Percentiles rank a stretch among this genome's conserved stretches.
Conservation (phyloP, 2,329 filamentous ascomycete genomes). For the Talaromyces albobiverticillius region DNA sequence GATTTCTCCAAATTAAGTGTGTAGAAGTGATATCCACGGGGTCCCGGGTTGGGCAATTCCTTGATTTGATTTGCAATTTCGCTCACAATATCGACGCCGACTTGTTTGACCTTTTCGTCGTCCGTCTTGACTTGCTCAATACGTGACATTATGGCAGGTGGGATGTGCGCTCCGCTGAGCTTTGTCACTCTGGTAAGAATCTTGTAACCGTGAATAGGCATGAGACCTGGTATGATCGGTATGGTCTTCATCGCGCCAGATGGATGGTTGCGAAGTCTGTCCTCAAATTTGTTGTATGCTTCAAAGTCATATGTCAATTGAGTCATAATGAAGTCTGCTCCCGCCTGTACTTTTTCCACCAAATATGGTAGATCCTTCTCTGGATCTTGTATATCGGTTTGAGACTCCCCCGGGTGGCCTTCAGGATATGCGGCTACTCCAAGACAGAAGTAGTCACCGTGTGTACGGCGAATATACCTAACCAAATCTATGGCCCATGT, state of each 20-base stretch:
- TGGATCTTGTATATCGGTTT: conserved; percentile 72
- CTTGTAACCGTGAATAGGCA: conserved; percentile 97
- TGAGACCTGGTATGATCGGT: conserved; percentile 88
- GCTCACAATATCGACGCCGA: conserved; percentile 63
- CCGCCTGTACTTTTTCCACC: conserved; percentile 84
- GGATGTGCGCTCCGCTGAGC: conserved; percentile 83
- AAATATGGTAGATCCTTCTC: conserved; percentile 75
- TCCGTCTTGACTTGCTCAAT: conserved; percentile 48
- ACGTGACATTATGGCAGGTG: conserved; percentile 65
- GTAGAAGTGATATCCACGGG: conserved; percentile 92
- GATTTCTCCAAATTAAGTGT: conserved; percentile 95
- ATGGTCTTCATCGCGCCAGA: conserved; percentile 83
- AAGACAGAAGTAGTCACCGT: conserved; percentile 94
- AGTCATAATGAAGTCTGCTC: conserved; percentile 97
- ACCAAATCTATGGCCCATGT: conserved; percentile 87
- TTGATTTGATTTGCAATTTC: conserved; percentile 81
- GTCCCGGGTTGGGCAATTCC: conserved; percentile 57
- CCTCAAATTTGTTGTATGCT: conserved; percentile 79
- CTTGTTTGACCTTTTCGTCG: conserved; percentile 47
- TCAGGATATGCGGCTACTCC: conserved; percentile 95
- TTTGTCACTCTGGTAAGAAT: conserved; percentile 94
- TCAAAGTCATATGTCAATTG: conserved; percentile 92
- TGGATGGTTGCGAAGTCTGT: conserved; percentile 70
- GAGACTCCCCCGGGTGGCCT: conserved; percentile 86
- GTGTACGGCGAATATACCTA: conserved; percentile 76